phyloP scores from a whole-genome alignment of 2,329 filamentous ascomycete species.

The Pseudocercospora macadamiae region DNA sequence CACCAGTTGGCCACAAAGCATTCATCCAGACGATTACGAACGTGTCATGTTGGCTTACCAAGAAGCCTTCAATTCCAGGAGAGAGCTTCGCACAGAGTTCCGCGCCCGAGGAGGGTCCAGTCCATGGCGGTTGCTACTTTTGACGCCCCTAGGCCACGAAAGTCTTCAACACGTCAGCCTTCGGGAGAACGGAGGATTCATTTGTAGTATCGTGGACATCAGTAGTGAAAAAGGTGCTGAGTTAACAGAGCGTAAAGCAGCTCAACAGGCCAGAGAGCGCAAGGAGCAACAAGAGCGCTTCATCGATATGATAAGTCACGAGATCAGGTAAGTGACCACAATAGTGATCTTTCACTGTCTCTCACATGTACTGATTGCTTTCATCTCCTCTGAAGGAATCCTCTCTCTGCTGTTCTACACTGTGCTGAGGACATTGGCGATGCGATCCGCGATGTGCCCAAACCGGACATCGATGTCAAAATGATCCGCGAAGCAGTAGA shows the following conservation, averaged over 20 bases:
- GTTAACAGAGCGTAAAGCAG: conserved; percentile 45
- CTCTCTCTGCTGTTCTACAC: conserved; percentile 44
- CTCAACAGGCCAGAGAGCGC: conserved; percentile 46
- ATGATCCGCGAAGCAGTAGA: conserved; percentile 34
- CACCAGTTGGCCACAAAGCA: conserved; percentile 51
- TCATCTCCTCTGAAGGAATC: no score
- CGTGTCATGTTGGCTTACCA: conserved; percentile 50
- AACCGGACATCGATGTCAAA: conserved; percentile 23
- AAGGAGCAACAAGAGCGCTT: conserved; percentile 52
- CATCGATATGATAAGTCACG: conserved; percentile 50
- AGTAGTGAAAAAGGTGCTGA: conserved; percentile 50
- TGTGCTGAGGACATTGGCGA: conserved; percentile 48
- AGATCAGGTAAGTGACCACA: no score
- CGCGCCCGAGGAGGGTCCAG: conserved; percentile 34
- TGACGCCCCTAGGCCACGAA: conserved; percentile 47
- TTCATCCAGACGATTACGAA: conserved; percentile 49
- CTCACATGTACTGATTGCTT: no score
- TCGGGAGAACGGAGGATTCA: conserved; percentile 46
- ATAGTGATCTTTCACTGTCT: no score
- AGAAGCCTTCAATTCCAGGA: conserved; percentile 43
- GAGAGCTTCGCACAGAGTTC: conserved; percentile 48
- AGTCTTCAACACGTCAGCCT: conserved; percentile 37
- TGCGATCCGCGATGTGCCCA: conserved; percentile 25
- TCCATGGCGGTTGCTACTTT: conserved; percentile 47
- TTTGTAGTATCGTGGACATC: conserved; percentile 52